Percentiles rank a stretch among this genome's conserved stretches.
Conservation (phyloP, 805 yeast species). For the Lachancea cidri region DNA sequence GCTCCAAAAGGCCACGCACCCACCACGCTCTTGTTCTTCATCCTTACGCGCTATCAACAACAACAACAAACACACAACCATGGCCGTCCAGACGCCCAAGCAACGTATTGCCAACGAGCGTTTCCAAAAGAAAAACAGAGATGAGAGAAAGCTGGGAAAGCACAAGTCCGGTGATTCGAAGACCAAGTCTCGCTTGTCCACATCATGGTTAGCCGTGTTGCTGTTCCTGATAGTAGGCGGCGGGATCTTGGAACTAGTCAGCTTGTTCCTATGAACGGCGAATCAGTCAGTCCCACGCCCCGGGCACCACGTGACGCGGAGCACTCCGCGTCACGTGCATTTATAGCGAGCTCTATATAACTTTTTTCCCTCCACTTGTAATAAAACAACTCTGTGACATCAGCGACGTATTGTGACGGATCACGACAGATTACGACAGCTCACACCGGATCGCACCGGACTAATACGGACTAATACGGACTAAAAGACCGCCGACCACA, state of each 20-base stretch:
- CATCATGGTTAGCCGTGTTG: slow-evolving; percentile 56
- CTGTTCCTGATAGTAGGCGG: slow-evolving; percentile 77
- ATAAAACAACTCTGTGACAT: too few species aligned
- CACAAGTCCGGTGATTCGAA: slow-evolving; percentile 32
- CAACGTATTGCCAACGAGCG: slow-evolving; percentile 85
- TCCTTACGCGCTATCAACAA: neutral
- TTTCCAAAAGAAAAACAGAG: slow-evolving; percentile 55
- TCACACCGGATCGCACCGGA: too few species aligned
- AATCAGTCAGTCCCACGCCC: too few species aligned
- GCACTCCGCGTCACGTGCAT: neutral
- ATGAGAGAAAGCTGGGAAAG: slow-evolving; percentile 72
- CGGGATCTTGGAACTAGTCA: slow-evolving; percentile 63
- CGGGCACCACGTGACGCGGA: too few species aligned
- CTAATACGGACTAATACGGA: too few species aligned
- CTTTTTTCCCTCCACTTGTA: too few species aligned
- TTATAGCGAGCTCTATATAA: too few species aligned
- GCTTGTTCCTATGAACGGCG: slow-evolving; percentile 3
- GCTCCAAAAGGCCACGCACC: slow-evolving; percentile 1
- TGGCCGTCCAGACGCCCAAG: slow-evolving; percentile 78
- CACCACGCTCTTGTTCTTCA: neutral
- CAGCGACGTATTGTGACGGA: too few species aligned
- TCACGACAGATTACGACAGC: too few species aligned
- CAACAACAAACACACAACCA: slow-evolving; percentile 3
- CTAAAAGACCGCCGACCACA: too few species aligned
- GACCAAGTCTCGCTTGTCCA: slow-evolving; percentile 50